Base-by-base conservation (phyloP, 1,284 basidiomycete genomes). In the Rhodotorula sp. region DNA sequence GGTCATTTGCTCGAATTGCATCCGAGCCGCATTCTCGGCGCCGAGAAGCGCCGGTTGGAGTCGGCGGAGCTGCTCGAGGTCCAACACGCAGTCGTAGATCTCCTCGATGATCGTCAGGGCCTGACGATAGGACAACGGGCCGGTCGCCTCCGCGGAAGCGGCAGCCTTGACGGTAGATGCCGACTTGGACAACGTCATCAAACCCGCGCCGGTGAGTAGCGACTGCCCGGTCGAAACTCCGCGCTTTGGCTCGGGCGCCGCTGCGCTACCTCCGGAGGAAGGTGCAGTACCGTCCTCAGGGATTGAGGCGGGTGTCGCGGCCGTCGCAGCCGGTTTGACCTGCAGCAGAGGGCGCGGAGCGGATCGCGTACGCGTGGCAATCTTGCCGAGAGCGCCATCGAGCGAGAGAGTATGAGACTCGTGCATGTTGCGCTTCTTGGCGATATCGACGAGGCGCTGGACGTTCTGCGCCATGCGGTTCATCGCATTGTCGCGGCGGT, bases 381-480 rank as follows among this genome's bases (percentile, higher is more conserved):
- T 95, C 80, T 89, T 92, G 4, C 96, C 96, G 12, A 99, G 85
- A 12, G 95, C 95, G 68, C 96, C 95, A 82, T 96, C 93, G n/a
- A 99, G 86, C 74, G 71, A 72, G 30, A 79, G 77, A 75, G 62
- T 44, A n/a, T 29, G 56, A 76, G 60, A 76, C 63, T 60, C 64
- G 64, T 67, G 77, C 42, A 58, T 60, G 71, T 68, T 79, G 66
- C 82, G 86, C 80, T 91, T 85, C 76, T 93, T 88, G 4, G 94
- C 91, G 79, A 91, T 93, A 77, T 87, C 86, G 26, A 99, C 94
- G 74, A 99, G 91, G 69, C 95, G 85, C 82, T 98, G 95, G 20
- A 99, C 95, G 80, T 99, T 95, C 71, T 92, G 88, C 76, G 95
- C 92, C 91, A 99, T 95, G 70, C 92, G 87, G 78, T 95, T 90